Base-by-base conservation (phyloP, 306 rosid species). In the Hylodesmum podocarpum region DNA sequence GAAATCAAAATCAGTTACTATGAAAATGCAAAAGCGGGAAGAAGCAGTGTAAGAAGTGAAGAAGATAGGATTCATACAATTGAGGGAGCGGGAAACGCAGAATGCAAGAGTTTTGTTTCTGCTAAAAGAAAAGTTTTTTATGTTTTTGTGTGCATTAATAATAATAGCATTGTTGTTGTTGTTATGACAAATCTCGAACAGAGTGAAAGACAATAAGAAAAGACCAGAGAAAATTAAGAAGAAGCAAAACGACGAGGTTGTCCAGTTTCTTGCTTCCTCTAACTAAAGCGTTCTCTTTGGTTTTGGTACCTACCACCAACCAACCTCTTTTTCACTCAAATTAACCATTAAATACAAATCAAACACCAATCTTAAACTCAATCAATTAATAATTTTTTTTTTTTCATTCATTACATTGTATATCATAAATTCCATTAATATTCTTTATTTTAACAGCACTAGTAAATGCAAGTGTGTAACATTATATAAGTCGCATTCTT, bases 201-300 rank as follows among this genome's bases (percentile, higher is more conserved):
- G 87, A 72, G 94, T 82, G 93, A 87, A 80, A 76, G 83, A 74
- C 64, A 66, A 85, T 53, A 86, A 75, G 71, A 80, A 87, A 85
- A 73, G 84, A 1, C 62, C 31, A 65, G 16, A 66, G 55, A 53
- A 68, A 83, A 40, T 84, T 89, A 80, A 79, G 90, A 73, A 81
- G 87, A 79, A 85, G 88, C 72, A 86, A 89, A 85, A 87, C 89
- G 92, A 90, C 92, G 92, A 87, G 87, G 85, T 84, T 86, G 84
- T 54, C 25, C 84, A 89, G 87, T 72, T 87, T 77, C 78, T 78
- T 80, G 86, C 81, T 80, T 76, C 82, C 66, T 72, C 83, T 85
- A 44, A 89, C 80, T 75, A 77, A 83, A 79, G 72, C 39, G 73
- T 46, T 70, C 57, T 83, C 84, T 71, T 83, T 65, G 75, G 36